These are phyloP conservation scores for Termitomyces sp. DNA, from an alignment of 768 basidiomycete species.

Conservation along the genomic window DNA sequence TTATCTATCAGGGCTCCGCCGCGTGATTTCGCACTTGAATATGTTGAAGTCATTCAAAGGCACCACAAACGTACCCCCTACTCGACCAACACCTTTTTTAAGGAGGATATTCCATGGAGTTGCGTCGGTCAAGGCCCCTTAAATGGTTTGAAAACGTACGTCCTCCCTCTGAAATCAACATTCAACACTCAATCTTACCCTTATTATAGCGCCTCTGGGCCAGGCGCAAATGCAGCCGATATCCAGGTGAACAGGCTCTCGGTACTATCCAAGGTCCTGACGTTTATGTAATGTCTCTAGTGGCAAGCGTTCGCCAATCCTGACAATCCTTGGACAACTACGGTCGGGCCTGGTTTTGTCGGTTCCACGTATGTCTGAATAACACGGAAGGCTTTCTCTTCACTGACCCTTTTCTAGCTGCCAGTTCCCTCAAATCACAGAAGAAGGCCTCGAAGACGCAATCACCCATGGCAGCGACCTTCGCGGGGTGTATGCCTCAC, in stretches of 20 bases:
- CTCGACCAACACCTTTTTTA: constrained; percentile 43
- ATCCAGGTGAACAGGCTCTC: constrained; percentile 23
- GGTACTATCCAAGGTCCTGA: not conserved
- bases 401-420: constrained; percentile 24
- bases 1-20: constrained; percentile 26
- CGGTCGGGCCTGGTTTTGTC: constrained; percentile 39
- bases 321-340: constrained; percentile 36
- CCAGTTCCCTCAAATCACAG: constrained; percentile 45
- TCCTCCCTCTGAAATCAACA: not conserved
- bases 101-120: constrained; percentile 39
- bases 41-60: constrained; percentile 46
- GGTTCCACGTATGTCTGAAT: constrained; percentile 29
- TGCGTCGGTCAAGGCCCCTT: constrained; percentile 37
- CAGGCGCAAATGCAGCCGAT: constrained; percentile 22
- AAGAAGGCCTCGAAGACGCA: constrained; percentile 37
- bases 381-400: not conserved
- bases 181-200: not conserved
- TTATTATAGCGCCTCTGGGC: constrained; percentile 17
- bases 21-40: constrained; percentile 30
- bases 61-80: constrained; percentile 53
- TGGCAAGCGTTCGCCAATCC: constrained; percentile 35
- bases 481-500: constrained; percentile 35
- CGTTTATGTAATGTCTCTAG: constrained; percentile 14
- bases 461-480: constrained; percentile 43
- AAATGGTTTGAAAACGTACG: constrained; percentile 24